Evolutionary conservation across 805 yeast genomes (phyloP).

Genomic region (Myxozyma vanderwaltii): DNA sequence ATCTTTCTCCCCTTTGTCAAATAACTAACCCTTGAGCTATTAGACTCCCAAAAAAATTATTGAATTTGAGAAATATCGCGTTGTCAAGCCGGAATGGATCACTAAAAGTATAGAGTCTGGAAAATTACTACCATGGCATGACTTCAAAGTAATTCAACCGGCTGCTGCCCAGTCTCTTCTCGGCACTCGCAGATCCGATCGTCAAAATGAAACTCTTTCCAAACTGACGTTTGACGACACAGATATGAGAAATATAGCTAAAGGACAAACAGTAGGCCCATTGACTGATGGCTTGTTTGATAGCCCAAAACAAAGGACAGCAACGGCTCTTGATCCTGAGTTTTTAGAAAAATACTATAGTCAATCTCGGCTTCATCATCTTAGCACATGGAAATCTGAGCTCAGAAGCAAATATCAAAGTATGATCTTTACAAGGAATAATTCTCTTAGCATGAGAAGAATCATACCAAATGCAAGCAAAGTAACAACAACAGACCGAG

Average conservation of each 20-base stretch:
- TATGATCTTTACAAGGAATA: constrained; percentile 9
- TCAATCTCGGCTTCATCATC: constrained; percentile 82
- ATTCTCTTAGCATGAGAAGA: neutral
- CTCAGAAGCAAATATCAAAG: constrained; percentile 62
- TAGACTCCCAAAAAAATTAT: constrained; percentile 74
- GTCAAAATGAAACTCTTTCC: neutral
- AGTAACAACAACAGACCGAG: constrained; percentile 27
- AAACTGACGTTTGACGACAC: no score
- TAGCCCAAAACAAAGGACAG: neutral
- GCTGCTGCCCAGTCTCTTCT: constrained; percentile 10
- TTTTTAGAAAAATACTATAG: constrained; percentile 72
- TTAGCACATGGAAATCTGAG: constrained; percentile 83
- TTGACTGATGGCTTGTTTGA: no score
- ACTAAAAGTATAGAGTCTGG: constrained; percentile 58
- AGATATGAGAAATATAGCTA: no score
- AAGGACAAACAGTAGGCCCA: no score
- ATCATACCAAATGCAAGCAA: neutral
- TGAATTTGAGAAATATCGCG: constrained; percentile 67
- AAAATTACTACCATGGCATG: constrained; percentile 66
- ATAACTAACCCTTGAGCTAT: neutral
- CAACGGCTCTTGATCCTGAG: constrained; percentile 75
- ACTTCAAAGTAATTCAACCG: constrained; percentile 50
- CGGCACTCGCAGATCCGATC: no score
- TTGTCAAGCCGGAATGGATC: constrained; percentile 84
- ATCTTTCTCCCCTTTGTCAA: neutral